These are phyloP conservation scores for Prinsepia uniflora DNA, from an alignment of 306 rosid genomes.

Conservation along the genomic window DNA sequence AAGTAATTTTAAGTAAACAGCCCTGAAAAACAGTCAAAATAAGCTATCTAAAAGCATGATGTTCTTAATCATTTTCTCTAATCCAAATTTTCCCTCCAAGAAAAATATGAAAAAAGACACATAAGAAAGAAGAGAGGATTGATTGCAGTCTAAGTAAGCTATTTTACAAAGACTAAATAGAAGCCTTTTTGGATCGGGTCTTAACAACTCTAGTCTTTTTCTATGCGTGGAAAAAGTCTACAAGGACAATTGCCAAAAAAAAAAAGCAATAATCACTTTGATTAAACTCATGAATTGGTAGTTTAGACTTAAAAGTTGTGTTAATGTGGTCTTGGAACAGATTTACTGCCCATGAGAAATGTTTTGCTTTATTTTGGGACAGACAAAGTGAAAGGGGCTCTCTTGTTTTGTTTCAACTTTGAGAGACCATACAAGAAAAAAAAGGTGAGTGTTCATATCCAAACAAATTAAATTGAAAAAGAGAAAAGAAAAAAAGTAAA, in stretches of 20 bases:
- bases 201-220: slow-evolving; percentile 21
- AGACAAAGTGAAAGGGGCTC: slow-evolving; percentile 27
- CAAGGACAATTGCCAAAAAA: slow-evolving; percentile 30
- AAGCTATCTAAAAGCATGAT: slow-evolving; percentile 10
- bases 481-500: neutral
- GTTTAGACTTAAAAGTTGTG: slow-evolving; percentile 6
- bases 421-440: slow-evolving; percentile 32
- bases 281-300: slow-evolving; percentile 15
- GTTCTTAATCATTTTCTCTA: slow-evolving; percentile 13
- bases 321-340: slow-evolving; percentile 3
- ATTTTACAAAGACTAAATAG: slow-evolving; percentile 4
- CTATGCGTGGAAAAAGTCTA: slow-evolving; percentile 18
- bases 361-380: slow-evolving; percentile 26
- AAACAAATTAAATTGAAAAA: too few relatives aligned
- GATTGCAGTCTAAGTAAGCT: slow-evolving; percentile 15
- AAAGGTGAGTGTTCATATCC: neutral
- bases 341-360: slow-evolving; percentile 13
- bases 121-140: neutral
- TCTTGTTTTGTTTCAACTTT: slow-evolving; percentile 36
- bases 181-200: slow-evolving; percentile 1
- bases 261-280: slow-evolving; percentile 27
- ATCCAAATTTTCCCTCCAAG: slow-evolving; percentile 13
- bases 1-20: neutral
- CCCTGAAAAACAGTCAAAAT: neutral
- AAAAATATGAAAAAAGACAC: neutral